These are phyloP conservation scores for Styphnolobium japonicum DNA, from an alignment of 306 rosid species.

Conservation along the genomic window DNA sequence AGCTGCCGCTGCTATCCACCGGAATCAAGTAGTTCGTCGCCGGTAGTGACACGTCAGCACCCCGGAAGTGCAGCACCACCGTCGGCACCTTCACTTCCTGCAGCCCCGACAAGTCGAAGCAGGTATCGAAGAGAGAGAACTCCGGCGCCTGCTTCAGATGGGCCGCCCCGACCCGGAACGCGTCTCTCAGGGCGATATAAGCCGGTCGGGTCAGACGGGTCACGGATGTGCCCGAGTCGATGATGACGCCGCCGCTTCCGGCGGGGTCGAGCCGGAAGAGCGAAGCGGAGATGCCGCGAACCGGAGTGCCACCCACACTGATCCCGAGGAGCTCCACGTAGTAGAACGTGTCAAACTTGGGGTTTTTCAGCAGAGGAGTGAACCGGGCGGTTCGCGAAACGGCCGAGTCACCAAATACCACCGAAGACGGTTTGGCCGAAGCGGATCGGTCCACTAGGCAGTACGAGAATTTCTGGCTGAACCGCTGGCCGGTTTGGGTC, in stretches of 20 bases:
- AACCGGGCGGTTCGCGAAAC: constrained; percentile 62
- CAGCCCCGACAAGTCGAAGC: constrained; percentile 60
- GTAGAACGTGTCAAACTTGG: constrained; percentile 69
- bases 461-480: constrained; percentile 61
- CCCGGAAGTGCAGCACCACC: constrained; percentile 66
- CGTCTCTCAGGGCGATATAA: constrained; percentile 49
- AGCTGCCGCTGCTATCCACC: constrained; percentile 54
- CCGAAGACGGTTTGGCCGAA: constrained; percentile 54
- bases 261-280: constrained; percentile 48
- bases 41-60: constrained; percentile 57
- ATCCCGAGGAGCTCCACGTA: constrained; percentile 55
- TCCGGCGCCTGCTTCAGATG: constrained; percentile 45
- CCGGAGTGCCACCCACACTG: constrained; percentile 61
- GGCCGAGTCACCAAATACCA: constrained; percentile 60
- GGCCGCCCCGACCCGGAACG: constrained; percentile 49
- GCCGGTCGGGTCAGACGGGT: constrained; percentile 65
- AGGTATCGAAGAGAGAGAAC: constrained; percentile 67
- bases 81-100: constrained; percentile 70
- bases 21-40: constrained; percentile 67
- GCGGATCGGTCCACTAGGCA: constrained; percentile 75
- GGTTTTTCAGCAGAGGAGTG: constrained; percentile 56
- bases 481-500: constrained; percentile 45
- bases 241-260: constrained; percentile 67
- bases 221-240: constrained; percentile 74
- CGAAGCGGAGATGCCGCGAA: constrained; percentile 44